Conservation (phyloP, 2,329 filamentous ascomycete genomes). For the Rhytidhysteron rufulum region DNA sequence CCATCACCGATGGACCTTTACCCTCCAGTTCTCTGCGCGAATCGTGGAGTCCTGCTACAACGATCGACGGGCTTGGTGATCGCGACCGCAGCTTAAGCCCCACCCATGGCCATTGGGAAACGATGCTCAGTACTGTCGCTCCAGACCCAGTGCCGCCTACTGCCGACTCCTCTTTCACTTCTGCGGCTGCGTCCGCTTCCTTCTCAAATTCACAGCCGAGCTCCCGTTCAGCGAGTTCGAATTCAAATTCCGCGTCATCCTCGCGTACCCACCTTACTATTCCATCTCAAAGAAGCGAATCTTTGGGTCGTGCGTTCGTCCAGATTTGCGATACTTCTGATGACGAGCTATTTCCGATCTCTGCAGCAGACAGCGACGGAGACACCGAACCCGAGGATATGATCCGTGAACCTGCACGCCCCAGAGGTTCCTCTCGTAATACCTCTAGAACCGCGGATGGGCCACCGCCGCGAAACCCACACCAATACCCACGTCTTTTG, state of each 20-base stretch:
- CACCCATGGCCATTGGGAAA: conserved; percentile 67
- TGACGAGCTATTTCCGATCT: too few species aligned
- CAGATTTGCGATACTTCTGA: conserved; percentile 50
- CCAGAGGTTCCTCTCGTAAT: conserved; percentile 6
- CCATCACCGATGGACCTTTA: conserved; percentile 31
- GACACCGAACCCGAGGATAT: conserved; percentile 53
- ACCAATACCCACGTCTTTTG: conserved; percentile 24
- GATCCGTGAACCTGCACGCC: conserved; percentile 19
- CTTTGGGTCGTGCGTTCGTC: conserved; percentile 43
- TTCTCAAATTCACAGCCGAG: conserved; percentile 36
- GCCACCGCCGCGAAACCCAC: conserved; percentile 23
- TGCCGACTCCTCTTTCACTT: conserved; percentile 77
- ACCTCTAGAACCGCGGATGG: conserved; percentile 12
- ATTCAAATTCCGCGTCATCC: conserved; percentile 39
- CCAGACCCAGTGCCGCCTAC: conserved; percentile 79
- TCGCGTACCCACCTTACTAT: conserved; percentile 37
- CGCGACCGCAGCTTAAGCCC: conserved; percentile 79
- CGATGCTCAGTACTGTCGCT: conserved; percentile 72
- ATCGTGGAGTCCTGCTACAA: conserved; percentile 33
- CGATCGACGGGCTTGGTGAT: conserved; percentile 74
- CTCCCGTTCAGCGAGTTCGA: conserved; percentile 46
- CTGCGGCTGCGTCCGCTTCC: conserved; percentile 54
- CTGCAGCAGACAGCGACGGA: conserved; percentile 43
- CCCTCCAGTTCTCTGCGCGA: conserved; percentile 35
- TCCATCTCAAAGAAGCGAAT: conserved; percentile 33